A percentile compares a stretch with the other conserved stretches of the same genome.
Conservation (phyloP, 345 rosid genomes). For the Aethionema arabicum region DNA sequence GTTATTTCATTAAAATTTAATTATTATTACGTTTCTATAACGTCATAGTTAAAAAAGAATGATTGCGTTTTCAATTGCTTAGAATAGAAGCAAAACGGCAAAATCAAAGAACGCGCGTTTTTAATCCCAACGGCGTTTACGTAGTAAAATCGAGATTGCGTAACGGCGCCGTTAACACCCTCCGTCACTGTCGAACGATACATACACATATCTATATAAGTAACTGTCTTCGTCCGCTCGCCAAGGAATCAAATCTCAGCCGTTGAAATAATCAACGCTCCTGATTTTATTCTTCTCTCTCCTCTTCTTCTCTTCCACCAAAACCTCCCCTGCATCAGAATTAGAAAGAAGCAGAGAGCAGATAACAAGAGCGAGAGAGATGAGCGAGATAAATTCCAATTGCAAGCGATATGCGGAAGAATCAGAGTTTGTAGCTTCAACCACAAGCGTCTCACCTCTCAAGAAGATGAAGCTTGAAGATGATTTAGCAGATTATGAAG, state of each 20-base stretch:
- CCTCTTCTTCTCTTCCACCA: conserved; percentile 9
- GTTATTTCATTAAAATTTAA: background rate
- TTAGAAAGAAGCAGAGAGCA: conserved; percentile 29
- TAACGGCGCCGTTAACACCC: conserved; percentile 35
- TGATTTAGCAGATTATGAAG: conserved; percentile 17
- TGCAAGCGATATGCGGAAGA: conserved; percentile 35
- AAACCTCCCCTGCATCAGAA: conserved; percentile 30
- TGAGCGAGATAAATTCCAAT: conserved; percentile 41
- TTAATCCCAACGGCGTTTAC: conserved; percentile 24
- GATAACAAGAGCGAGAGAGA: conserved; percentile 29
- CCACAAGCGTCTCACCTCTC: conserved; percentile 32
- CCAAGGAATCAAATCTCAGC: conserved; percentile 38
- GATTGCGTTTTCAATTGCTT: conserved; percentile 25
- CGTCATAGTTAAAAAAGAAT: conserved; percentile 21
- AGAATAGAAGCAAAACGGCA: conserved; percentile 23
- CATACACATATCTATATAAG: conserved; percentile 13
- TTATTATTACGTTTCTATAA: conserved; percentile 19
- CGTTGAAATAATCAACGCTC: conserved; percentile 45
- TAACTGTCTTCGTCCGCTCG: conserved; percentile 20
- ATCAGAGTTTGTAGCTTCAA: conserved; percentile 37
- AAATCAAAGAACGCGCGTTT: conserved; percentile 27
- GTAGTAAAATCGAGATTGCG: conserved; percentile 17
- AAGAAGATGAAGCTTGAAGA: conserved; percentile 39
- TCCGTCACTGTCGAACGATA: conserved; percentile 16
- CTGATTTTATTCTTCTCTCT: background rate